Conservation (phyloP, 2,329 filamentous ascomycete species). For the Penicillium sp. region DNA sequence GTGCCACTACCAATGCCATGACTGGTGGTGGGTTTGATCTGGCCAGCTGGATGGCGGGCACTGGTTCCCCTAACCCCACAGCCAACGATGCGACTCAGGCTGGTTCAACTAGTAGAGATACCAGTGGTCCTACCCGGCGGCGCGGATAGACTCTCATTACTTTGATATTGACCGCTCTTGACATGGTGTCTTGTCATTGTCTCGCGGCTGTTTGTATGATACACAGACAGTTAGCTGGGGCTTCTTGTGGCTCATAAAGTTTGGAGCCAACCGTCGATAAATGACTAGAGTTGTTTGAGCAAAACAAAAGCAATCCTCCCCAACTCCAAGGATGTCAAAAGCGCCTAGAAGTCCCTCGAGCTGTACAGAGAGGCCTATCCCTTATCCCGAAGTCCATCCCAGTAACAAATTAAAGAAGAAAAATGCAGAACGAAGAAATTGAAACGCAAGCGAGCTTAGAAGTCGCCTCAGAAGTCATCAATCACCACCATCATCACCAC, state of each 20-base stretch:
- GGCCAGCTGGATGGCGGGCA: conserved; percentile 66
- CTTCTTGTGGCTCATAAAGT: conserved; percentile 5
- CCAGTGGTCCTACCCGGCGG: conserved; percentile 24
- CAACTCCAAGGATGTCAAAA: neutral
- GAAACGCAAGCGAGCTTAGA: conserved; percentile 12
- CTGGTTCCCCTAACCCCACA: conserved; percentile 30
- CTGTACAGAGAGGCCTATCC: neutral
- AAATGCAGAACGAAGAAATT: neutral
- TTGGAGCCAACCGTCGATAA: conserved; percentile 4
- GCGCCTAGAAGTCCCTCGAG: neutral
- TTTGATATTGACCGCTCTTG: neutral
- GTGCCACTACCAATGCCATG: conserved; percentile 58
- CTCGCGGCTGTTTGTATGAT: conserved; percentile 2
- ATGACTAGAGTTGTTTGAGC: neutral
- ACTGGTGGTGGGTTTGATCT: conserved; percentile 63
- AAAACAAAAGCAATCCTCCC: conserved; percentile 4
- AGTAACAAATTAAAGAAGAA: neutral
- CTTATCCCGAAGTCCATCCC: neutral
- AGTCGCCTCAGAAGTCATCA: conserved; percentile 31
- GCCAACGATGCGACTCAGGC: conserved; percentile 18
- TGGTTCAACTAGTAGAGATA: conserved; percentile 29
- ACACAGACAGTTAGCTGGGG: conserved; percentile 1
- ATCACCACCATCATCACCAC: conserved; percentile 28
- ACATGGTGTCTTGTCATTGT: neutral
- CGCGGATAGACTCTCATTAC: conserved; percentile 27